phyloP scores from a whole-genome alignment of 352 stramenopile species.

The Pythium vanterpoolii region DNA sequence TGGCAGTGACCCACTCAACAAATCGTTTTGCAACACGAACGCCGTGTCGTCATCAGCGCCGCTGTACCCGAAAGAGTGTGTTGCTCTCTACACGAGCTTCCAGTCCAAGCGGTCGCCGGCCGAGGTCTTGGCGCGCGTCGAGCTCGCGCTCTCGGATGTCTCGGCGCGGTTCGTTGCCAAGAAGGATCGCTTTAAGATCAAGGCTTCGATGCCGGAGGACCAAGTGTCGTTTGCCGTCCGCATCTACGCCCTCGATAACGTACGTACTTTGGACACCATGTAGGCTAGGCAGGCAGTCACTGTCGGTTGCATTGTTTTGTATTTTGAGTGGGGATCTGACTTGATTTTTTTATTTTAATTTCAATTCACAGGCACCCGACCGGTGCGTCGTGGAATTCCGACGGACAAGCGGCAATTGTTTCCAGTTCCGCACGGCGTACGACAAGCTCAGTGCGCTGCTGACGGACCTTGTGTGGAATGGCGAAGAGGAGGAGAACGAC shows the following conservation, averaged over 20 bases:
- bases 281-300: neutral
- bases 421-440: constrained; percentile 73
- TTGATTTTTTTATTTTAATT: constrained; percentile 3
- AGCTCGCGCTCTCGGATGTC: constrained; percentile 46
- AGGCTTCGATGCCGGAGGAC: constrained; percentile 54
- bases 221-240: constrained; percentile 53
- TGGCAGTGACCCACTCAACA: neutral
- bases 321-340: constrained; percentile 7
- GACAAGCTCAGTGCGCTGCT: constrained; percentile 57
- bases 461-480: constrained; percentile 50
- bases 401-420: constrained; percentile 61
- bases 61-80: constrained; percentile 50
- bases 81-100: constrained; percentile 77
- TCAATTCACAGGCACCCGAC: constrained; percentile 32
- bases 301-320: neutral
- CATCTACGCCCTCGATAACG: constrained; percentile 70
- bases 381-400: constrained; percentile 70
- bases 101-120: constrained; percentile 44
- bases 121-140: constrained; percentile 54
- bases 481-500: constrained; percentile 30
- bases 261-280: constrained; percentile 30
- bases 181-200: constrained; percentile 74
- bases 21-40: constrained; percentile 9
- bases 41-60: constrained; percentile 21
- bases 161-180: constrained; percentile 46